Conservation (phyloP, 2,329 filamentous ascomycete genomes). For the Lachnellula occidentalis region DNA sequence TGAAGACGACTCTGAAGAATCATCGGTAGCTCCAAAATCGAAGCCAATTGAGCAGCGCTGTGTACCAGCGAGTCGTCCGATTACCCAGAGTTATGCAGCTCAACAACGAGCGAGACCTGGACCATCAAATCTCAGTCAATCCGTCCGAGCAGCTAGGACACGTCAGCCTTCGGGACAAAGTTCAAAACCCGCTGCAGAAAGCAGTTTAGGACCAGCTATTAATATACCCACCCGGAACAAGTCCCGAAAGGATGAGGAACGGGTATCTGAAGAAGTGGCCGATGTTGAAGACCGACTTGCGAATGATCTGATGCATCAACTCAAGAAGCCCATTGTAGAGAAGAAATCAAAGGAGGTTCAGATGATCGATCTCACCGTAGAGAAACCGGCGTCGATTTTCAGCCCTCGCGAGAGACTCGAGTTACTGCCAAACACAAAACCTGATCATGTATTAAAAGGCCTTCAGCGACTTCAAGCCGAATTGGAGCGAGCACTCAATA, state of each 20-base stretch:
- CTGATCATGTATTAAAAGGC: constrained; percentile 52
- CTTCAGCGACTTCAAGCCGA: constrained; percentile 53
- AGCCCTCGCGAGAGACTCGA: constrained; percentile 47
- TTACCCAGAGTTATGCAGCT: constrained; percentile 60
- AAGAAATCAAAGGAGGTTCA: constrained; percentile 19
- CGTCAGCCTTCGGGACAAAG: constrained; percentile 10
- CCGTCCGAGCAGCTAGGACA: constrained; percentile 15
- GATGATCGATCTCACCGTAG: constrained; percentile 37
- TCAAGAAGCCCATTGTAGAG: constrained; percentile 19
- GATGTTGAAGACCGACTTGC: constrained; percentile 29
- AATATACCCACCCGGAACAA: constrained; percentile 4
- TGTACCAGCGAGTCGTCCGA: constrained; percentile 39
- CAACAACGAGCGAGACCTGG: constrained; percentile 56
- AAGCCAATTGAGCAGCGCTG: constrained; percentile 7
- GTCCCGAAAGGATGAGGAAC: constrained; percentile 13
- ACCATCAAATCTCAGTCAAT: constrained; percentile 27
- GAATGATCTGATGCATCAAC: constrained; percentile 26
- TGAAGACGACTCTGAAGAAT: constrained; percentile 7
- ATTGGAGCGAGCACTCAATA: constrained; percentile 57
- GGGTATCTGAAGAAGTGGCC: constrained; percentile 17
- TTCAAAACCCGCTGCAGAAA: neutral
- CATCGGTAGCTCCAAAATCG: constrained; percentile 11
- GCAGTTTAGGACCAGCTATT: neutral
- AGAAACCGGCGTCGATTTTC: constrained; percentile 40
- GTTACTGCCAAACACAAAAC: constrained; percentile 47